Percentiles rank a stretch among this genome's conserved stretches.
Conservation (phyloP, 2,329 filamentous ascomycete genomes). For the Endocalyx cinctus region DNA sequence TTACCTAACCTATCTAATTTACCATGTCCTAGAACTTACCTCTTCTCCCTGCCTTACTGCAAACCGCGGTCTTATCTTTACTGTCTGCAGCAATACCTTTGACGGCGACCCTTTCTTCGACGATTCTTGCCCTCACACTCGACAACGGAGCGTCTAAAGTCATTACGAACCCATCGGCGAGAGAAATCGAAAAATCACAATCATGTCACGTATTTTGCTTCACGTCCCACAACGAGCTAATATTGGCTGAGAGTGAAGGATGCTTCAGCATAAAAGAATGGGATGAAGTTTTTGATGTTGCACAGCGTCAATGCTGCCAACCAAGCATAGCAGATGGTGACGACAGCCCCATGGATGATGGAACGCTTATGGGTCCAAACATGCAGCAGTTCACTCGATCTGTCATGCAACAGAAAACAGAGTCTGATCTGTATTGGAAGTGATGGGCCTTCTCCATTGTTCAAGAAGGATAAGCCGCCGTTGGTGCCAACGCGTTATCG, state of each 20-base stretch:
- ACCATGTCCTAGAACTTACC: slow-evolving; percentile 66
- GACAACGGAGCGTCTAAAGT: slow-evolving; percentile 37
- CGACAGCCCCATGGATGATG: slow-evolving; percentile 43
- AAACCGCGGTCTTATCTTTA: slow-evolving; percentile 72
- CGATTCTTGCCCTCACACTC: slow-evolving; percentile 55
- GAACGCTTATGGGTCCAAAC: slow-evolving; percentile 39
- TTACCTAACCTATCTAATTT: too few species aligned
- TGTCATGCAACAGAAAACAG: slow-evolving; percentile 44
- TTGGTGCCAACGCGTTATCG: too few species aligned
- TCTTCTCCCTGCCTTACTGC: slow-evolving; percentile 75
- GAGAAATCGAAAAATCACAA: slow-evolving; percentile 56
- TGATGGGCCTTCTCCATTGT: slow-evolving; percentile 27
- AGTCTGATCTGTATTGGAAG: slow-evolving; percentile 51
- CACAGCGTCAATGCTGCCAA: slow-evolving; percentile 59
- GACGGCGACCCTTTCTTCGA: slow-evolving; percentile 64
- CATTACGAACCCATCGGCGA: slow-evolving; percentile 57
- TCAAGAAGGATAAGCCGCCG: too few species aligned
- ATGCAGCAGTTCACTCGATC: slow-evolving; percentile 60
- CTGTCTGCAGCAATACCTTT: slow-evolving; percentile 80
- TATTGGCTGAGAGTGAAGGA: slow-evolving; percentile 80
- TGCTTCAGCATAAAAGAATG: slow-evolving; percentile 71
- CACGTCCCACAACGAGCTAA: slow-evolving; percentile 65
- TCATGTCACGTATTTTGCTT: slow-evolving; percentile 84
- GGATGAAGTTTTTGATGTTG: slow-evolving; percentile 64
- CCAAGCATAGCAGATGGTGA: slow-evolving; percentile 30